Percentiles rank a stretch among this genome's conserved stretches.
phyloP scores from a whole-genome alignment of 2,329 filamentous ascomycete genomes.

The Canariomyces notabilis region DNA sequence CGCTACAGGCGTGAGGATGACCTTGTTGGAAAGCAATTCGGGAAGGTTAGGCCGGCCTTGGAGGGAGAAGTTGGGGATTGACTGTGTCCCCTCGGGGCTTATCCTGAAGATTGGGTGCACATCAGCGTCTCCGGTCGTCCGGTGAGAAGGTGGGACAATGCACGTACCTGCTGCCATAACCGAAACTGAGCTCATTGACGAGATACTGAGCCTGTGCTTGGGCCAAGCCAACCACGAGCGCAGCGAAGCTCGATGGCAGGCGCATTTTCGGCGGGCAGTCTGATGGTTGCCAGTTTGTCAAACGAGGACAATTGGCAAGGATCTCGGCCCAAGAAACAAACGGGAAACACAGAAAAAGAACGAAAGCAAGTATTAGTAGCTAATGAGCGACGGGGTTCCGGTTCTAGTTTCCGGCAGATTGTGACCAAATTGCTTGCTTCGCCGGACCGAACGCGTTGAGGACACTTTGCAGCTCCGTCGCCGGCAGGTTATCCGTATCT shows the following conservation, averaged over 20 bases:
- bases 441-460: conserved; percentile 16
- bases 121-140: conserved; percentile 2
- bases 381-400: conserved; percentile 6
- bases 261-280: conserved; percentile 37
- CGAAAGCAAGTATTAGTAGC: conserved; percentile 6
- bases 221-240: conserved; percentile 43
- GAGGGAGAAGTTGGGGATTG: conserved; percentile 51
- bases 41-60: conserved; percentile 51
- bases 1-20: conserved; percentile 84
- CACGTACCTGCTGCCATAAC: conserved; percentile 57
- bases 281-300: neutral
- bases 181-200: conserved; percentile 73
- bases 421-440: conserved; percentile 7
- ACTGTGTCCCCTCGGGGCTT: conserved; percentile 52
- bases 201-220: conserved; percentile 58
- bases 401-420: conserved; percentile 19
- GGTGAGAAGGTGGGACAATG: neutral
- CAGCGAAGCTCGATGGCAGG: conserved; percentile 25
- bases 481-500: too few relatives aligned
- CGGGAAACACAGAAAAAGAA: neutral
- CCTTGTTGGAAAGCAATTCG: conserved; percentile 75
- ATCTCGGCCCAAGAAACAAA: neutral
- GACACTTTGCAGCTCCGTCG: conserved; percentile 22
- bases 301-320: neutral
- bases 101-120: conserved; percentile 43